Base-by-base conservation (phyloP, 148 eudicot species). In the Rheum nobile region DNA sequence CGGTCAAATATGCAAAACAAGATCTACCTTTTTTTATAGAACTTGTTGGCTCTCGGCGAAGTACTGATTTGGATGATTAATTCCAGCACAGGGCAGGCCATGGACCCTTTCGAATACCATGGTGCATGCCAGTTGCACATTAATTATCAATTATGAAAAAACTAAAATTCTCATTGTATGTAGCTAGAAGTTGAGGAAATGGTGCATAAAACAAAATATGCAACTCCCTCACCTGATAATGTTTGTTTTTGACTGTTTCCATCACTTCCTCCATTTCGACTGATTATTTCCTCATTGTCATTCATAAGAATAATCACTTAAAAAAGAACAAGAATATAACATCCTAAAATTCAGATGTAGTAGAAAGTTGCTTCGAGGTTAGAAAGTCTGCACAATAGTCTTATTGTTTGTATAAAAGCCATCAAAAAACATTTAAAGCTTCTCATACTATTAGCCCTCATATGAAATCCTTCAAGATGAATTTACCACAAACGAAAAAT, bases 51-150 rank as follows among this genome's bases (percentile, higher is more conserved):
- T 93, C 68, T 89, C 98, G 82, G 72, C 83, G 79, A 89, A 91
- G 79, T 89, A 91, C 77, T 91, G 97, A 71, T 91, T 93, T 73
- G 95, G 98, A 85, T 91, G 97, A 77, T 91, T 93, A 37, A 93
- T 89, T 74, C 97, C 98, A 80, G 91, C 98, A 83, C 91, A 91
- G 47, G 95, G 76, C 29, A 87, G 59, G 29, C 85, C 82, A 71
- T 89, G 95, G 76, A 93, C 80, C 75, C 91, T 92, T 86, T 94
- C 98, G 80, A 91, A 94, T 54, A 95, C 87, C 81, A 91, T 87
- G 34, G 98, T 94, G 83, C 98, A 94, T 14, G 98, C 97, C 81
- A 94, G 79, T 91, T 91, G 91, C 84, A 80, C 14, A 73, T 75
- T 79, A 65, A 22, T 38, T 43, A 32, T 1, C 42, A 34, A 72